phyloP scores from a whole-genome alignment of 192 early-diverging fungal species.

The Spizellomyces sp. region DNA sequence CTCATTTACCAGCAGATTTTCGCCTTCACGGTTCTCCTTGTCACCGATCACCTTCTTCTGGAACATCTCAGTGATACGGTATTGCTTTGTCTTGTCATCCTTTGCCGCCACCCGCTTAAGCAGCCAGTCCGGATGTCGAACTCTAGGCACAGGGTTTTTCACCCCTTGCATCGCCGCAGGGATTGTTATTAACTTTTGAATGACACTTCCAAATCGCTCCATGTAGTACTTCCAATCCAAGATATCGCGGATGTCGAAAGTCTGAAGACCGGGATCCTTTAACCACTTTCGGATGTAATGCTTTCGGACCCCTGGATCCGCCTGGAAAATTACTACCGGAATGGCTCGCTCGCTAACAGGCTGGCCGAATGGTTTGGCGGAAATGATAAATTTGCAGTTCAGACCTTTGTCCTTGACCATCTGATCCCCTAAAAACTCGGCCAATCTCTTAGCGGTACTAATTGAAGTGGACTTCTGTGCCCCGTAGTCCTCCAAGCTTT shows the following conservation, averaged over 20 bases:
- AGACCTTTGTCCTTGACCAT: constrained; percentile 98
- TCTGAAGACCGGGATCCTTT: constrained; percentile 67
- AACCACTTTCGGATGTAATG: constrained; percentile 94
- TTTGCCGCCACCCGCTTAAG: constrained; percentile 72
- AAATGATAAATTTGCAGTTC: constrained; percentile 95
- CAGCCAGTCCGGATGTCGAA: constrained; percentile 95
- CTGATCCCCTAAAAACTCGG: constrained; percentile 95
- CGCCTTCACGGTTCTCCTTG: constrained; percentile 15
- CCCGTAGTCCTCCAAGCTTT: constrained; percentile 91
- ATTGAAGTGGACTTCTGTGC: constrained; percentile 93
- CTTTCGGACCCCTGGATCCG: constrained; percentile 71
- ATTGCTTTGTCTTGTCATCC: constrained; percentile 85
- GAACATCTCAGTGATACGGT: constrained; percentile 86
- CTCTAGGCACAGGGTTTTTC: constrained; percentile 88
- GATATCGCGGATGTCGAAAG: constrained; percentile 88
- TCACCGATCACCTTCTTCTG: constrained; percentile 14
- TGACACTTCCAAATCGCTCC: constrained; percentile 91
- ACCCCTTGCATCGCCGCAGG: constrained; percentile 97
- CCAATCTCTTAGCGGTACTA: constrained; percentile 89
- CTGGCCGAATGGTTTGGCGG: constrained; percentile 73
- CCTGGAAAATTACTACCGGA: constrained; percentile 92
- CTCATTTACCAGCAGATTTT: constrained; percentile 1
- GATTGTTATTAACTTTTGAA: constrained; percentile 97
- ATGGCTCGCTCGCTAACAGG: constrained; percentile 95
- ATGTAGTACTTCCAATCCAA: constrained; percentile 97